Percentiles rank a stretch among this genome's conserved stretches.
Conservation (phyloP, 192 early-diverging fungal species). For the Funneliformis geosporum region DNA sequence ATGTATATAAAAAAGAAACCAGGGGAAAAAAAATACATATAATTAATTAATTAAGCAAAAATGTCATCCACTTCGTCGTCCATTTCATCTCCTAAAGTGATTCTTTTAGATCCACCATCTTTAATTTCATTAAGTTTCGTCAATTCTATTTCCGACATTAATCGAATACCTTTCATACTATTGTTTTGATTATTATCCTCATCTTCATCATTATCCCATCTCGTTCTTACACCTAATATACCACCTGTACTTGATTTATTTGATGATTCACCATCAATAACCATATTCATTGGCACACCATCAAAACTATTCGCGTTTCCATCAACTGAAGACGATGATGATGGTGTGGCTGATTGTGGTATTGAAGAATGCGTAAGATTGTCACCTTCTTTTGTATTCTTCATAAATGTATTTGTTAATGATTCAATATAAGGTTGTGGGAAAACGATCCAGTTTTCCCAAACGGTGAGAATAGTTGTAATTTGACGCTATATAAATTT, state of each 20-base stretch:
- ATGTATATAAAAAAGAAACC: neutral
- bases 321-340: neutral
- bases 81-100: neutral
- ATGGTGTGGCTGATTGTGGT: neutral
- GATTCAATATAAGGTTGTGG: slow-evolving; percentile 64
- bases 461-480: slow-evolving; percentile 67
- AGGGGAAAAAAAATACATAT: neutral
- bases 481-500: slow-evolving; percentile 49
- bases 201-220: neutral
- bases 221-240: neutral
- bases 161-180: neutral
- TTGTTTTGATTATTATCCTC: neutral
- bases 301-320: neutral
- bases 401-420: slow-evolving; percentile 54
- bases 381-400: slow-evolving; percentile 39
- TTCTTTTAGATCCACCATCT: neutral
- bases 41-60: neutral
- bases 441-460: slow-evolving; percentile 92
- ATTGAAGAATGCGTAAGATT: neutral
- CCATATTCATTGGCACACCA: neutral
- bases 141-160: neutral
- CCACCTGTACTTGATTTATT: neutral
- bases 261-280: neutral
- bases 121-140: neutral
- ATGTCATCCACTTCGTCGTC: neutral